Evolutionary conservation across 1,284 basidiomycete species (phyloP).

Genomic region (Ustilago lituana): DNA sequence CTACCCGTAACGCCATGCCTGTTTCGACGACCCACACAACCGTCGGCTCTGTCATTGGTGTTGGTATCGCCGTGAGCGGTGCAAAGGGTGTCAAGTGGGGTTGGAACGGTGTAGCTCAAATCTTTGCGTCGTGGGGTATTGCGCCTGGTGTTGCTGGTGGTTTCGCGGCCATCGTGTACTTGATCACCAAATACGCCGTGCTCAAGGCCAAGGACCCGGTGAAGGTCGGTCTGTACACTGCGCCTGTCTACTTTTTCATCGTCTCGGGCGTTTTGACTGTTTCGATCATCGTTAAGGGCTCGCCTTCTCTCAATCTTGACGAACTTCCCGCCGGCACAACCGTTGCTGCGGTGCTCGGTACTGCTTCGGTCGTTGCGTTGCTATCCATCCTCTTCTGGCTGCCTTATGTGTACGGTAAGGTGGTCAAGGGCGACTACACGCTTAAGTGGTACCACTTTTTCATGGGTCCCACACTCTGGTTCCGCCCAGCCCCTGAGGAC

Average conservation of each 20-base stretch:
- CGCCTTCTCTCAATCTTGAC: slow-evolving; percentile 44
- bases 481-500: slow-evolving; percentile 23
- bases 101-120: slow-evolving; percentile 46
- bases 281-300: slow-evolving; percentile 49
- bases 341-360: slow-evolving; percentile 34
- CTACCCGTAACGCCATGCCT: slow-evolving; percentile 44
- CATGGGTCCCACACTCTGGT: slow-evolving; percentile 47
- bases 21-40: slow-evolving; percentile 54
- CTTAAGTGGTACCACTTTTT: slow-evolving; percentile 49
- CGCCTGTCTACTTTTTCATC: slow-evolving; percentile 46
- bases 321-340: slow-evolving; percentile 28
- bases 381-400: slow-evolving; percentile 47
- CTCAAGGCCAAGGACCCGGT: slow-evolving; percentile 35
- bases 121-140: slow-evolving; percentile 50
- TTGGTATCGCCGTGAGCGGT: slow-evolving; percentile 43
- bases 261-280: slow-evolving; percentile 33
- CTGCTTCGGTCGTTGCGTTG: slow-evolving; percentile 21
- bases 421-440: slow-evolving; percentile 43
- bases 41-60: slow-evolving; percentile 43
- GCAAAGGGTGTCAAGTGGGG: slow-evolving; percentile 41
- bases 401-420: slow-evolving; percentile 43
- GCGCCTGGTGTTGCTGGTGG: slow-evolving; percentile 39
- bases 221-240: slow-evolving; percentile 23
- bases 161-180: slow-evolving; percentile 38
- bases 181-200: slow-evolving; percentile 45